A percentile compares a stretch with the other conserved stretches of the same genome.
These are phyloP conservation scores for Neurospora sp. DNA, from an alignment of 495 filamentous ascomycete genomes.

Conservation along the genomic window DNA sequence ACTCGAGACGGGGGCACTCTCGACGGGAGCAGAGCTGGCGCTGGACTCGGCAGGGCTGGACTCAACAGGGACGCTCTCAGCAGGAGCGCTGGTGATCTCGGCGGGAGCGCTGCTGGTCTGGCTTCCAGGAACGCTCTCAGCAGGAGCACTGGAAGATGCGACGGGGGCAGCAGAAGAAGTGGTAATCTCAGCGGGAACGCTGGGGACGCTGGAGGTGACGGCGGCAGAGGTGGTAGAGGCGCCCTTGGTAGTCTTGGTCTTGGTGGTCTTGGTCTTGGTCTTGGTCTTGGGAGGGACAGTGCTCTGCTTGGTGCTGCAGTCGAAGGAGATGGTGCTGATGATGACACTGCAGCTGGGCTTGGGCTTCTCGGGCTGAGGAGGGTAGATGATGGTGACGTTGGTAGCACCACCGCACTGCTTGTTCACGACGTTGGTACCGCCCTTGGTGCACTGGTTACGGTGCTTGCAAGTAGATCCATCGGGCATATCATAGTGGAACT, in stretches of 20 bases:
- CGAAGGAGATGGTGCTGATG: conserved; percentile 69
- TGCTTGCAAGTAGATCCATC: conserved; percentile 72
- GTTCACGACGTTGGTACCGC: conserved; percentile 62
- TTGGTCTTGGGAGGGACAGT: conserved; percentile 24
- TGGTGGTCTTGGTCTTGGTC: conserved; percentile 20
- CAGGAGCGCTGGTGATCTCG: conserved; percentile 16
- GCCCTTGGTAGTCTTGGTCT: conserved; percentile 13
- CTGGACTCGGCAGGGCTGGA: conserved; percentile 8
- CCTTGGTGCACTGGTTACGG: conserved; percentile 49
- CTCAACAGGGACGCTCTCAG: conserved; percentile 11
- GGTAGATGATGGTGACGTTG: conserved; percentile 66
- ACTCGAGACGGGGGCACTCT: not conserved
- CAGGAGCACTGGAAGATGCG: conserved; percentile 9
- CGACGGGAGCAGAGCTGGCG: conserved; percentile 4
- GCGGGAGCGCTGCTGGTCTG: conserved; percentile 10
- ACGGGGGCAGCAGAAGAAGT: conserved; percentile 9
- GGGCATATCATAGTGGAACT: conserved; percentile 77
- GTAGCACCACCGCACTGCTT: conserved; percentile 86
- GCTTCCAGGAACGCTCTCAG: conserved; percentile 7
- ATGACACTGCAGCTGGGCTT: conserved; percentile 56
- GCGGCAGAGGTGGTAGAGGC: conserved; percentile 11
- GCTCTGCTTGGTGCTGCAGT: conserved; percentile 53
- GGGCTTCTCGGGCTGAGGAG: conserved; percentile 39
- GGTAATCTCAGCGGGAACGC: not conserved
- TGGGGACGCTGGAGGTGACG: conserved; percentile 4